Evolutionary conservation across 2,329 filamentous ascomycete genomes (phyloP).

Genomic region (Aspergillus neoniger): DNA sequence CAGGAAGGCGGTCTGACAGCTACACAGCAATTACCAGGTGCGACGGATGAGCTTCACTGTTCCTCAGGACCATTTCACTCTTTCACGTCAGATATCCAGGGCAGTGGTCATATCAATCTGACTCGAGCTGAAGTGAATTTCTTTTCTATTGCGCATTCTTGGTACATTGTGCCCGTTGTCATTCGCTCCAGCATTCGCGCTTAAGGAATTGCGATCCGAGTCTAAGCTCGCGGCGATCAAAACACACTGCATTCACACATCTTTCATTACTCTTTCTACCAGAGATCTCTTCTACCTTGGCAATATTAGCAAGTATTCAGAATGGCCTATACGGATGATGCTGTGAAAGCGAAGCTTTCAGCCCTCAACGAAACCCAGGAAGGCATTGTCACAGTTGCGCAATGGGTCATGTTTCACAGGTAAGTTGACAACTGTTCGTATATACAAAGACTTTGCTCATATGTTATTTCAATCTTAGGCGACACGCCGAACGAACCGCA

Average conservation of each 20-base stretch:
- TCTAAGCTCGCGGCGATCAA: neutral
- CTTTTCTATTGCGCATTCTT: neutral
- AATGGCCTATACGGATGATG: constrained; percentile 97
- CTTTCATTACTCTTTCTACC: neutral
- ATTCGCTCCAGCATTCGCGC: neutral
- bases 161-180: neutral
- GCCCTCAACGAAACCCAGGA: constrained; percentile 97
- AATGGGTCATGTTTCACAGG: constrained; percentile 99
- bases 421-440: constrained; percentile 46
- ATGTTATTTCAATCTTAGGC: constrained; percentile 54
- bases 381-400: constrained; percentile 90
- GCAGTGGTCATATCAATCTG: neutral
- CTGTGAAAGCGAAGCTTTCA: constrained; percentile 90
- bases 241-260: neutral
- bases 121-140: neutral
- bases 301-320: constrained; percentile 15
- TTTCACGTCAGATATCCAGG: constrained; percentile 3
- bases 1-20: constrained; percentile 22
- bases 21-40: constrained; percentile 11
- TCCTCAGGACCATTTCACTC: constrained; percentile 8
- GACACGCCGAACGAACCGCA: constrained; percentile 88
- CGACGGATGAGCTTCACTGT: constrained; percentile 13
- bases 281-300: neutral
- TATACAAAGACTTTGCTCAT: constrained; percentile 19
- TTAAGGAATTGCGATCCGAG: neutral